Evolutionary conservation across 2,329 filamentous ascomycete genomes (phyloP).

Genomic region (Sporothrix variecibatus): DNA sequence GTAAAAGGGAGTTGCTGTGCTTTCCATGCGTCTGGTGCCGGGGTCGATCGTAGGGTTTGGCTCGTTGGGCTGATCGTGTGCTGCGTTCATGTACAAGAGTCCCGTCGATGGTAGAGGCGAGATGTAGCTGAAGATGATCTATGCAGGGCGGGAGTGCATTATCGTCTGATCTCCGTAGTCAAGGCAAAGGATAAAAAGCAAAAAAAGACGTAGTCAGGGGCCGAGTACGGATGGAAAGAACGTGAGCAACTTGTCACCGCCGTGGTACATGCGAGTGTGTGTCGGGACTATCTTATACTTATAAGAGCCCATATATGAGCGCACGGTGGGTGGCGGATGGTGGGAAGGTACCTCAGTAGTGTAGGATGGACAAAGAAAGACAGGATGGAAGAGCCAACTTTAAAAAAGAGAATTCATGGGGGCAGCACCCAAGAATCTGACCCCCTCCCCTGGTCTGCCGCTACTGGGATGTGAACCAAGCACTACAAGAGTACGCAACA

Average conservation of each 20-base stretch:
- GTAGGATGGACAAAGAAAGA: neutral
- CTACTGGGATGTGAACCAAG: conserved; percentile 38
- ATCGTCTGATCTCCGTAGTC: conserved; percentile 50
- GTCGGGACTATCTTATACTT: conserved; percentile 22
- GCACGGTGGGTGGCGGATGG: neutral
- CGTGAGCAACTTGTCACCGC: neutral
- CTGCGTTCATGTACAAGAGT: conserved; percentile 11
- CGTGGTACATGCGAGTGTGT: neutral
- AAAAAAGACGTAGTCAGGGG: conserved; percentile 14
- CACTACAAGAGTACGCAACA: conserved; percentile 35
- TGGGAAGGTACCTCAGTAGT: neutral
- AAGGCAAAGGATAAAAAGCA: conserved; percentile 35
- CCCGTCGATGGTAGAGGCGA: neutral
- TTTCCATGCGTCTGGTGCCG: conserved; percentile 21
- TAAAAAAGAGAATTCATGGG: conserved; percentile 8
- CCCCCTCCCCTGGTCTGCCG: conserved; percentile 19
- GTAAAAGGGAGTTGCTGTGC: neutral
- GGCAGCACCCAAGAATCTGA: neutral
- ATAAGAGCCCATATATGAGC: conserved; percentile 8
- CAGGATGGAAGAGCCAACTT: conserved; percentile 12
- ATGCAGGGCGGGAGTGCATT: conserved; percentile 37
- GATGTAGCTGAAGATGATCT: conserved; percentile 7
- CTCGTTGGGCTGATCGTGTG: conserved; percentile 21
- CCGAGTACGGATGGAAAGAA: conserved; percentile 1
- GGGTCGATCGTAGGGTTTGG: conserved; percentile 35